phyloP scores from a whole-genome alignment of 352 stramenopile species.

The Globisporangium abappressorium region DNA sequence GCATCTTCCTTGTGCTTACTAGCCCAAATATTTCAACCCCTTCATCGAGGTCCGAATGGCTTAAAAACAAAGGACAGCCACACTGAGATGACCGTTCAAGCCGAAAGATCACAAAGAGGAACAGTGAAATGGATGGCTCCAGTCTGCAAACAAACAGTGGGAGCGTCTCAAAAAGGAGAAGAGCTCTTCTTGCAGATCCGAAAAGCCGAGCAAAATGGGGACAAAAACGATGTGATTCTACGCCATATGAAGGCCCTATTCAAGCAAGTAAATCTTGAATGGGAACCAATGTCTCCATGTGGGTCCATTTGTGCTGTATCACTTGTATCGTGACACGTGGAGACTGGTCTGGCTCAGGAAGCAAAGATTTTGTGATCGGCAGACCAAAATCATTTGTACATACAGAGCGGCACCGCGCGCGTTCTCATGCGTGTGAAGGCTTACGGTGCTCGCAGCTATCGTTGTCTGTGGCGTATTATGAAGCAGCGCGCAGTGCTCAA shows the following conservation, averaged over 20 bases:
- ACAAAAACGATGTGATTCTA: background rate
- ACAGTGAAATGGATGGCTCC: background rate
- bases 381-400: background rate
- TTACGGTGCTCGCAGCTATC: background rate
- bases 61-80: background rate
- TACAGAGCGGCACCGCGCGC: too few species aligned
- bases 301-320: background rate
- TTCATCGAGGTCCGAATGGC: background rate
- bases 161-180: background rate
- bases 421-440: background rate
- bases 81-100: background rate
- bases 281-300: background rate
- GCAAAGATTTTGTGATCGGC: background rate
- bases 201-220: background rate
- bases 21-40: background rate
- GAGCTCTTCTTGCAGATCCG: background rate
- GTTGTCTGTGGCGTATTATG: background rate
- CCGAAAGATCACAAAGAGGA: background rate
- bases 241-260: background rate
- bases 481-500: background rate
- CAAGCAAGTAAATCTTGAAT: background rate
- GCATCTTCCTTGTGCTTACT: background rate
- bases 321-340: background rate
- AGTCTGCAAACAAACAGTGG: slow-evolving; percentile 5
- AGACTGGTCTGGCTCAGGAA: background rate